A percentile compares a stretch with the other conserved stretches of the same genome.
These are phyloP conservation scores for Phalaenopsis hybrid DNA, from an alignment of 116 monocot species.

Conservation along the genomic window DNA sequence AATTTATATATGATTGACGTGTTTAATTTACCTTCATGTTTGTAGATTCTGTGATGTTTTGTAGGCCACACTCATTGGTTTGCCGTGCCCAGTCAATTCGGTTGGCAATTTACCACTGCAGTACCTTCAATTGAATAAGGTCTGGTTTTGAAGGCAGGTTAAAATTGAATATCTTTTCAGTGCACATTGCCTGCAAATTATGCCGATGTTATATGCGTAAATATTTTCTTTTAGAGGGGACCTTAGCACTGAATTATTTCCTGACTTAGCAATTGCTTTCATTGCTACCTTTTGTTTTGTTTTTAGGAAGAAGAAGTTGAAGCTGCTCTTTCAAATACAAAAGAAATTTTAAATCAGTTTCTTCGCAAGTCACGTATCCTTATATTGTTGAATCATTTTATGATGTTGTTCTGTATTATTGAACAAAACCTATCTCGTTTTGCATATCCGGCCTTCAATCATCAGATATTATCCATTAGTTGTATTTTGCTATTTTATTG, in stretches of 20 bases:
- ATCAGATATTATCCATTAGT: not conserved
- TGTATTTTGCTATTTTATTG: not conserved
- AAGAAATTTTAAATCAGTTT: slow-evolving; percentile 90
- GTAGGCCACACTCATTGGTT: slow-evolving; percentile 84
- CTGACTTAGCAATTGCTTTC: not conserved
- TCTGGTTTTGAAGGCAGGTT: slow-evolving; percentile 15
- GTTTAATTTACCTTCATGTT: not conserved
- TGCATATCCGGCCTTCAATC: not conserved
- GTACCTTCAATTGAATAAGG: slow-evolving; percentile 66
- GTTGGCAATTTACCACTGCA: slow-evolving; percentile 71
- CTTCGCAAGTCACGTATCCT: slow-evolving; percentile 92
- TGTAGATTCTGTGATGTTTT: slow-evolving; percentile 8
- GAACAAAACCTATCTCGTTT: not conserved
- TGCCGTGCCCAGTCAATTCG: slow-evolving; percentile 90
- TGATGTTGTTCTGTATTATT: not conserved
- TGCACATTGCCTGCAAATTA: not conserved
- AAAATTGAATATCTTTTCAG: not conserved
- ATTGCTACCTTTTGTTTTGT: slow-evolving; percentile 7
- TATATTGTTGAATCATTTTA: not conserved
- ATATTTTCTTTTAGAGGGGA: not conserved
- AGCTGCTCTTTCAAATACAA: slow-evolving; percentile 81
- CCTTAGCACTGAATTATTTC: not conserved
- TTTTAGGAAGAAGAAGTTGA: slow-evolving; percentile 75
- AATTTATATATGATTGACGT: not conserved
- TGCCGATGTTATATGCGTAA: not conserved